These are phyloP conservation scores for Termitomyces sp. DNA, from an alignment of 768 basidiomycete genomes.

Conservation along the genomic window DNA sequence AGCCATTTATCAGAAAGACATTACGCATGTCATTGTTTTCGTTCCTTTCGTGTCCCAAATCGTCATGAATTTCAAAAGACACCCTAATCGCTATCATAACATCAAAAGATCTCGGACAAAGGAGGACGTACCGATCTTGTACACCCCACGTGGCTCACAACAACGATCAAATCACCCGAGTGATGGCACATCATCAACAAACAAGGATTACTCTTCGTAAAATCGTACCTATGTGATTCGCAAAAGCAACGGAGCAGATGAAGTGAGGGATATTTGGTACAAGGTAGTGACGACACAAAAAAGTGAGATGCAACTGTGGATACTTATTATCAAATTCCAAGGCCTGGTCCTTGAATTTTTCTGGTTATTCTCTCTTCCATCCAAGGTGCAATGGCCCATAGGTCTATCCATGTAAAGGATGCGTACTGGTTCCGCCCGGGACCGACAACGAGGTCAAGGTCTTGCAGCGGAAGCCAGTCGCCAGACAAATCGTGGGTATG, in stretches of 20 bases:
- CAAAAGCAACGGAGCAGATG: neutral
- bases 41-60: neutral
- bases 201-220: conserved; percentile 3
- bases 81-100: conserved; percentile 5
- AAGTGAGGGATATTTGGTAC: neutral
- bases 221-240: neutral
- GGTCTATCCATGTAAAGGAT: conserved; percentile 65
- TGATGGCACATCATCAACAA: neutral
- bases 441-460: conserved; percentile 41
- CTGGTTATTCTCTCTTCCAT: conserved; percentile 59
- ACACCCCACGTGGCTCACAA: conserved; percentile 11
- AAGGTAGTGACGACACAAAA: conserved; percentile 1
- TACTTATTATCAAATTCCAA: conserved; percentile 40
- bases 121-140: conserved; percentile 18
- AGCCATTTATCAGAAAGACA: conserved; percentile 6
- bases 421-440: conserved; percentile 54
- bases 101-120: conserved; percentile 14
- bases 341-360: conserved; percentile 64
- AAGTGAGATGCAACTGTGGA: neutral
- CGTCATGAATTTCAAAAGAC: conserved; percentile 8
- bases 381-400: conserved; percentile 75
- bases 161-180: conserved; percentile 1
- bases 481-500: conserved; percentile 30
- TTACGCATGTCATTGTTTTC: conserved; percentile 10
- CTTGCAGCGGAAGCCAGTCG: conserved; percentile 33